Evolutionary conservation across 2,329 filamentous ascomycete species (phyloP).

Genomic region (Aureobasidium subglaciale): DNA sequence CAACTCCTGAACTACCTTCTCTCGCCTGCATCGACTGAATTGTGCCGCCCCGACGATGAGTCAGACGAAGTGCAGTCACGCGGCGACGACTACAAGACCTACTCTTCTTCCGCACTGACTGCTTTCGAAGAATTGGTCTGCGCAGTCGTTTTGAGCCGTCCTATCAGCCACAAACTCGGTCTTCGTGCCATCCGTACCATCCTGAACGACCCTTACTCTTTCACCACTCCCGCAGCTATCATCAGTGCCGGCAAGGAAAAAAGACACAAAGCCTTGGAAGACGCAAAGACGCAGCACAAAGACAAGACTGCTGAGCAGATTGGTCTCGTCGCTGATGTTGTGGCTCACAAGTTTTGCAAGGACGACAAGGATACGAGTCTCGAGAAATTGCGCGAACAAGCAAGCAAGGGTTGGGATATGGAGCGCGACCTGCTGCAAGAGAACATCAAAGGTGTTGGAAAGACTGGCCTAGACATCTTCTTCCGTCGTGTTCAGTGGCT

Average conservation of each 20-base stretch:
- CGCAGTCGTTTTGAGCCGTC: constrained; percentile 38
- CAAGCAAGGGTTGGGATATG: constrained; percentile 24
- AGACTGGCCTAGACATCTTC: constrained; percentile 38
- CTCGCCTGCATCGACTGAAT: constrained; percentile 24
- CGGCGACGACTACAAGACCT: constrained; percentile 25
- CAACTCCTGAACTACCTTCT: constrained; percentile 31
- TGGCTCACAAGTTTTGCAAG: constrained; percentile 28
- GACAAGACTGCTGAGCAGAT: constrained; percentile 40
- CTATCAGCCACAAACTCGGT: constrained; percentile 39
- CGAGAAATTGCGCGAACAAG: constrained; percentile 28
- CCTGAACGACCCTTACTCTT: constrained; percentile 37
- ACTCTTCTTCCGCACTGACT: constrained; percentile 28
- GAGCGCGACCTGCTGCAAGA: constrained; percentile 28
- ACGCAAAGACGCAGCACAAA: constrained; percentile 40
- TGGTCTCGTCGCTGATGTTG: constrained; percentile 26
- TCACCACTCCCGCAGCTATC: constrained; percentile 29
- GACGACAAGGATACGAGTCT: constrained; percentile 27
- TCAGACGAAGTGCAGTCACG: constrained; percentile 23
- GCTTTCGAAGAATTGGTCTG: constrained; percentile 41
- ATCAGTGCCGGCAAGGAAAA: constrained; percentile 32
- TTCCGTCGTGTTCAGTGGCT: constrained; percentile 35
- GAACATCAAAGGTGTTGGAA: constrained; percentile 36
- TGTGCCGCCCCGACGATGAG: constrained; percentile 31
- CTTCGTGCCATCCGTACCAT: constrained; percentile 38
- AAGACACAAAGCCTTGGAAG: constrained; percentile 33